phyloP scores from a whole-genome alignment of 169 alveolate genomes.

The Besnoitia besnoiti region DNA sequence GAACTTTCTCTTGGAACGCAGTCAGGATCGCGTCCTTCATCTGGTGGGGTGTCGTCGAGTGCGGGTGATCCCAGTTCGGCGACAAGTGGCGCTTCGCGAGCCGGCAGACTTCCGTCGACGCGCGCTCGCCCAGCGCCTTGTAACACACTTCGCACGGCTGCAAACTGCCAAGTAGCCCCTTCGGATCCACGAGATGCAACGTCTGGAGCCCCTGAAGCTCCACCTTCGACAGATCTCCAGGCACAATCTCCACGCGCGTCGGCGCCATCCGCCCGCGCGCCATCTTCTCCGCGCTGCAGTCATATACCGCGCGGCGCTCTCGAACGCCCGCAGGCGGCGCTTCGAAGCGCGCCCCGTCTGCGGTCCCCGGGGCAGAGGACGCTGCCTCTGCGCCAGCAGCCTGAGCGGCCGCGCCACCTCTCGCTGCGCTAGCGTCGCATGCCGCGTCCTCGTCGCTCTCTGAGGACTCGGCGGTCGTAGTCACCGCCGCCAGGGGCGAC shows the following conservation, averaged over 20 bases:
- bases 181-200: slow-evolving; percentile 65
- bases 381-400: too few species aligned
- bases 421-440: too few species aligned
- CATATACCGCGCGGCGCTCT: slow-evolving; percentile 56
- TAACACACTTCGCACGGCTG: slow-evolving; percentile 69
- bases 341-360: not conserved
- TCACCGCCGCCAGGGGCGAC: not conserved
- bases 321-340: not conserved
- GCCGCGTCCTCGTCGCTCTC: slow-evolving; percentile 15
- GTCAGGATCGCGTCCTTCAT: slow-evolving; percentile 76
- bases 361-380: not conserved
- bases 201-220: slow-evolving; percentile 68
- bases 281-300: slow-evolving; percentile 34
- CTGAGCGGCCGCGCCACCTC: not conserved
- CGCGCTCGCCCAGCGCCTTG: slow-evolving; percentile 73
- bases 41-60: slow-evolving; percentile 72
- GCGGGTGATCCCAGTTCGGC: slow-evolving; percentile 82
- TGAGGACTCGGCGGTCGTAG: not conserved
- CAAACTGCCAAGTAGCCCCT: slow-evolving; percentile 53
- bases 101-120: slow-evolving; percentile 80
- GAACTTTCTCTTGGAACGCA: slow-evolving; percentile 77
- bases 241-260: slow-evolving; percentile 38
- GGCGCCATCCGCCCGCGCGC: slow-evolving; percentile 51
- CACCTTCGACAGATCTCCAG: slow-evolving; percentile 33
- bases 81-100: slow-evolving; percentile 76